Evolutionary conservation across 139 green algal species (phyloP), one percentile per base, ranked within the genome.

Genomic region (Gonium pectorale): DNA sequence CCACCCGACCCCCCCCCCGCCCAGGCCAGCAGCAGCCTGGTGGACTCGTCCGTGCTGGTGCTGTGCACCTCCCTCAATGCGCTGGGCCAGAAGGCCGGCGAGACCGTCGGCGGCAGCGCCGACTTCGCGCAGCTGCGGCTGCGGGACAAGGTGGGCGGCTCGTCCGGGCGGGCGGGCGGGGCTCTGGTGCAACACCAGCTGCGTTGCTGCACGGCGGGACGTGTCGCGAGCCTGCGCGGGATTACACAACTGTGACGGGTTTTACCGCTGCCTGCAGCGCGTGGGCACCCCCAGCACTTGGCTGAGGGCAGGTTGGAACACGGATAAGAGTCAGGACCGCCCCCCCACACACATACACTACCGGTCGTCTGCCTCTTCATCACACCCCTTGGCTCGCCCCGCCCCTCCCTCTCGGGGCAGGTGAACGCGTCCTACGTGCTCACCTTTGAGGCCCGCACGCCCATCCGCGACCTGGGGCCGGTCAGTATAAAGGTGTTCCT

Each of bases 71-170:
- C 71, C 1, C 31, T 52, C 31, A 80, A 80, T 35, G 33, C 49
- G 21, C 71, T 80, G 71, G 71, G 71, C 3, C 71, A 80, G 71
- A 80, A 46, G 33, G 71, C 71, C 1, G 71, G 49, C 49, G 49
- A 67, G 71, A 35, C 71, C 19, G 51, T 24, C n/a, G 46, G 49
- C 35, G 71, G 71, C 71, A 66, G n/a, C 31, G 71, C 71, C 24
- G 44, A 80, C 51, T 80, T 80, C 51, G 49, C 13, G 19, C 49
- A 80, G 71, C 49, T 80, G 49, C 71, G 71, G 24, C 24, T 80
- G 71, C 31, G 71, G 71, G 71, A 80, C 49, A 56, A 64, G 71
- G 71, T 80, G 46, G 29, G 68, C 3, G 56, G 4, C 13, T 24
- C 1, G 56, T 31, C 9, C 26, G 31, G 41, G 62, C 31, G 31